Conservation (phyloP, 2,329 filamentous ascomycete genomes). For the Diatrype stigma region DNA sequence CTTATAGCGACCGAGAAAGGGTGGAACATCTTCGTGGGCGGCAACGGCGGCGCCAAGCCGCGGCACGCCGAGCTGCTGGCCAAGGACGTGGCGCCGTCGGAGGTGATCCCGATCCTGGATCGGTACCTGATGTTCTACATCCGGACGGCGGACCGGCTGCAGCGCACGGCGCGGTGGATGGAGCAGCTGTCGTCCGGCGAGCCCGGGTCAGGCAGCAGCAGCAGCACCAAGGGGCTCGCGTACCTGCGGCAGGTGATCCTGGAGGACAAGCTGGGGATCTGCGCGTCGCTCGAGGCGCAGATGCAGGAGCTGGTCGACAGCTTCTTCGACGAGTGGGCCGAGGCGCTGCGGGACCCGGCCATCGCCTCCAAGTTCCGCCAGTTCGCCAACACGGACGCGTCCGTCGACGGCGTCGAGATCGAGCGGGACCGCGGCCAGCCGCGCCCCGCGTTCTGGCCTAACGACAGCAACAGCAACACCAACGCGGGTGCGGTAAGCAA, state of each 20-base stretch:
- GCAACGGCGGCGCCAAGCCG: constrained; percentile 85
- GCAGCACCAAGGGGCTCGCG: too few relatives aligned
- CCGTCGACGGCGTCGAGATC: constrained; percentile 63
- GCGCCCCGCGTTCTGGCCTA: constrained; percentile 74
- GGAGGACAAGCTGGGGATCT: constrained; percentile 82
- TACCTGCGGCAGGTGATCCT: constrained; percentile 81
- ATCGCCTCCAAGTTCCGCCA: constrained; percentile 70
- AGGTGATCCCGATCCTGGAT: constrained; percentile 80
- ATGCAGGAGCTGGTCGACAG: constrained; percentile 81
- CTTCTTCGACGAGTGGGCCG: constrained; percentile 91
- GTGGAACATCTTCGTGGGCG: constrained; percentile 87
- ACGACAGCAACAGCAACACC: too few relatives aligned
- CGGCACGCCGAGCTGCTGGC: constrained; percentile 77
- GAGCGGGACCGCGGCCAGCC: constrained; percentile 69
- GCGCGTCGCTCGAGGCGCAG: constrained; percentile 76
- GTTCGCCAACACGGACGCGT: constrained; percentile 79
- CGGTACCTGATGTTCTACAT: constrained; percentile 93
- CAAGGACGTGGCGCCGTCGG: constrained; percentile 78
- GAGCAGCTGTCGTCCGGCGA: constrained; percentile 72
- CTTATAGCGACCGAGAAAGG: constrained; percentile 90
- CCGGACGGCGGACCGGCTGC: constrained; percentile 83
- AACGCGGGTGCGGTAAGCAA: too few relatives aligned
- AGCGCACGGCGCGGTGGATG: constrained; percentile 84
- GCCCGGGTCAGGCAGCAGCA: too few relatives aligned
- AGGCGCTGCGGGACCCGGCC: constrained; percentile 67